phyloP scores from a whole-genome alignment of 345 rosid species.

The Dimocarpus longan region DNA sequence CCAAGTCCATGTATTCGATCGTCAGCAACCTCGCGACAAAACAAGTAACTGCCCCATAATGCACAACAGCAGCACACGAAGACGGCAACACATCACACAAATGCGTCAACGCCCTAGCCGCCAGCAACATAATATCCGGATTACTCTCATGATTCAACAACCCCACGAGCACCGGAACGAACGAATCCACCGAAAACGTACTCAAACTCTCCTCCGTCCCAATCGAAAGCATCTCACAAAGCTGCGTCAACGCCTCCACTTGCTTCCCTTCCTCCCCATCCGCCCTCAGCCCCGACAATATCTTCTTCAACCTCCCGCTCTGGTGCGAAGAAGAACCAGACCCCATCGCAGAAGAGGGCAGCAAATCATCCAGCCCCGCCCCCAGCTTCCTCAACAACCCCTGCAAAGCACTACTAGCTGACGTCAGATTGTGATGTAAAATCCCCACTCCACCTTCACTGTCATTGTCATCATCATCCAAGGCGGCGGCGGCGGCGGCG shows the following conservation, averaged over 20 bases:
- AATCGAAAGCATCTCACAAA: conserved; percentile 92
- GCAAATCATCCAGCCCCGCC: conserved; percentile 90
- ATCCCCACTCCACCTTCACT: conserved; percentile 83
- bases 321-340: conserved; percentile 90
- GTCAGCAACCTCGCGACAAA: conserved; percentile 92
- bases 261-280: conserved; percentile 99
- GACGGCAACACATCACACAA: conserved; percentile 97
- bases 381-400: conserved; percentile 94
- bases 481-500: conserved; percentile 27
- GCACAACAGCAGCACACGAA: conserved; percentile 97
- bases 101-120: conserved; percentile 97
- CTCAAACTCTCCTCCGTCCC: conserved; percentile 97
- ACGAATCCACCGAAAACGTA: conserved; percentile 95
- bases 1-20: conserved; percentile 98
- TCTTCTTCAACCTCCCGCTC: conserved; percentile 87
- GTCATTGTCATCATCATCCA: conserved; percentile 84
- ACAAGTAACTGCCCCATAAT: conserved; percentile 91
- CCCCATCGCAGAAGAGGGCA: conserved; percentile 79
- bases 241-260: conserved; percentile 97
- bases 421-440: conserved; percentile 82
- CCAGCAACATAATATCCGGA: conserved; percentile 97
- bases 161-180: conserved; percentile 94
- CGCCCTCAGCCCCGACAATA: conserved; percentile 83
- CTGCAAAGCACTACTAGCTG: conserved; percentile 96
- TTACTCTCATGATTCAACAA: conserved; percentile 91